Conservation (phyloP, 129 eudicot genomes). For the Lactuca saligna region DNA sequence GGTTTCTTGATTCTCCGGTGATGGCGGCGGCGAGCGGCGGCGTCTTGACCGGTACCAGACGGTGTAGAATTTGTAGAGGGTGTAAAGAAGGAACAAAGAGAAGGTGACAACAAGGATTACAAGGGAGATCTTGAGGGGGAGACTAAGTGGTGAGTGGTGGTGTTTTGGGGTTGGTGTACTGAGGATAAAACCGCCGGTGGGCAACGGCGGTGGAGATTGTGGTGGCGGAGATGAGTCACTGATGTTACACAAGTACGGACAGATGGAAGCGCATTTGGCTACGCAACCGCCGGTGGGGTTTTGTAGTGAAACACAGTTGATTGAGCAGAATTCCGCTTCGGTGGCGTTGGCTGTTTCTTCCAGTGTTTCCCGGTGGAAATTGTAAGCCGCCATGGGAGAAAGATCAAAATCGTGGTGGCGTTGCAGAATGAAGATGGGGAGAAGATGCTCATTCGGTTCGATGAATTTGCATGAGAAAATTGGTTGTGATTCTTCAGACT, state of each 20-base stretch:
- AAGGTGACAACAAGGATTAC: slow-evolving; percentile 35
- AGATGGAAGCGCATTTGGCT: slow-evolving; percentile 7
- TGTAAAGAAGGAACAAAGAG: slow-evolving; percentile 42
- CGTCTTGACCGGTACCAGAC: slow-evolving; percentile 36
- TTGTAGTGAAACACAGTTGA: slow-evolving; percentile 11
- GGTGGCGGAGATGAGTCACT: slow-evolving; percentile 5
- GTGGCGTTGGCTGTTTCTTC: slow-evolving; percentile 15
- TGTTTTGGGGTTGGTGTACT: slow-evolving; percentile 7
- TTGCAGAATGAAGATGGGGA: background rate
- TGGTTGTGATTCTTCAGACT: background rate
- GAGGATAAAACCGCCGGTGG: slow-evolving; percentile 13
- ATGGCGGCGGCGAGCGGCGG: slow-evolving; percentile 25
- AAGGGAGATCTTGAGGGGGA: slow-evolving; percentile 41
- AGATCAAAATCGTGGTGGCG: background rate
- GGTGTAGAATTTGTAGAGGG: slow-evolving; percentile 44
- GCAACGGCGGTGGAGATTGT: slow-evolving; percentile 18
- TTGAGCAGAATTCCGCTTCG: slow-evolving; percentile 2
- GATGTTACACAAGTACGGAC: slow-evolving; percentile 19
- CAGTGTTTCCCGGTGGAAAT: slow-evolving; percentile 32
- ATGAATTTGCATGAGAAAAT: slow-evolving; percentile 13
- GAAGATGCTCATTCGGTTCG: slow-evolving; percentile 22
- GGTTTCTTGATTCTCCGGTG: slow-evolving; percentile 30
- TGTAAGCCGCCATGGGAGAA: slow-evolving; percentile 33
- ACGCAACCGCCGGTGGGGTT: slow-evolving; percentile 19
- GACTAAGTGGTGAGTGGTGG: slow-evolving; percentile 29